phyloP scores from a whole-genome alignment of 2,329 filamentous ascomycete genomes.

The Talaromyces atroroseus region DNA sequence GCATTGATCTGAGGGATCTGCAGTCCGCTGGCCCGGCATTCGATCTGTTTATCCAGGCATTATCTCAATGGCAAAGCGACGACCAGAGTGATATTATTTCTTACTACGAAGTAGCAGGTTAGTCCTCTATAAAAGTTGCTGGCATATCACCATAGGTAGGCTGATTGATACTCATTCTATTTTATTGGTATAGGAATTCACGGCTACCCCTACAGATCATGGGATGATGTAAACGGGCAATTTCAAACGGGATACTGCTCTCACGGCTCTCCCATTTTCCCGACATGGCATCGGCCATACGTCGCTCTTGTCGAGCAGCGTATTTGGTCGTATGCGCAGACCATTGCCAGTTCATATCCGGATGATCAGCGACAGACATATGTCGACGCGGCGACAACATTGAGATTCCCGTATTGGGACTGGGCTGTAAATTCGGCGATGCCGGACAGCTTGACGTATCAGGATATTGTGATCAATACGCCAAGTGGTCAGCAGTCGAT shows the following conservation, averaged over 20 bases:
- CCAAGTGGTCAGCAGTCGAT: constrained; percentile 35
- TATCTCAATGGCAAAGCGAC: constrained; percentile 65
- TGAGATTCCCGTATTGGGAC: constrained; percentile 48
- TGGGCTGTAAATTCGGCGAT: constrained; percentile 37
- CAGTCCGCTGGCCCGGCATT: constrained; percentile 55
- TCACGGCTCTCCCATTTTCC: constrained; percentile 70
- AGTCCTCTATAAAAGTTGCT: background rate
- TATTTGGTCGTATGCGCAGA: constrained; percentile 34
- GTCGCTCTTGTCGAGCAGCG: constrained; percentile 55
- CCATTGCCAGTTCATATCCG: constrained; percentile 38
- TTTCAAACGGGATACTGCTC: constrained; percentile 67
- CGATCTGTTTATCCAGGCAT: constrained; percentile 71
- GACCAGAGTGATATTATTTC: constrained; percentile 61
- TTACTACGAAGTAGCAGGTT: constrained; percentile 74
- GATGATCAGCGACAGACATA: constrained; percentile 47
- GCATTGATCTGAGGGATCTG: constrained; percentile 65
- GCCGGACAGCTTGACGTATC: constrained; percentile 33
- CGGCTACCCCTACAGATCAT: constrained; percentile 61
- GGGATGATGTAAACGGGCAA: constrained; percentile 49
- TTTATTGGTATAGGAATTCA: constrained; percentile 59
- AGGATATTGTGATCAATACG: constrained; percentile 40
- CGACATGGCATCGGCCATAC: constrained; percentile 80
- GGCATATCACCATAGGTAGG: too few species aligned
- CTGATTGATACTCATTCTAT: background rate
- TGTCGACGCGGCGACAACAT: constrained; percentile 32